Base-by-base conservation (phyloP, 306 rosid genomes). In the Rosa multiflora region DNA sequence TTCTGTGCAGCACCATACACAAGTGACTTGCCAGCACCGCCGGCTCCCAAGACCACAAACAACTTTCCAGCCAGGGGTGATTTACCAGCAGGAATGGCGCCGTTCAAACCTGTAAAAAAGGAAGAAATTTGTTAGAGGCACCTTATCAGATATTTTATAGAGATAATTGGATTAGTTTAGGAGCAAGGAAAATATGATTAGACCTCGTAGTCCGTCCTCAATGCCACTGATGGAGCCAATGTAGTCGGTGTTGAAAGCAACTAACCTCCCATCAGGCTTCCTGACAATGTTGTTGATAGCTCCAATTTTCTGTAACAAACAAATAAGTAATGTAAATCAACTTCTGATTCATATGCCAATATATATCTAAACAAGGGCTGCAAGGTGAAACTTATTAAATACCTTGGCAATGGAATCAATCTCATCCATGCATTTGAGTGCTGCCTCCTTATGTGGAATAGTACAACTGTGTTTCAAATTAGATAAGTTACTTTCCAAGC, bases 381-480 rank as follows among this genome's bases (percentile, higher is more conserved):
- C 35, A 69, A 46, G 73, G 35, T 21, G 18, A 21, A 76, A 6
- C 29, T 29, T 53, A 73, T 62, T 43, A 73, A 8, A 61, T 62
- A 87, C 90, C 88, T 82, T 79, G 81, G 90, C 88, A 74, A 82
- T 82, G 46, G 82, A 62, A 72, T 87, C 88, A 76, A 87, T 80
- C 64, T 84, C 86, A 62, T 87, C 80, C 87, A 83, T 81, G 84
- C 87, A 87, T 66, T 84, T 82, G 11, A 87, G 84, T 69, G 90
- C 90, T 69, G 82, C 88, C 81, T 87, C 90, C 83, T 87, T 84
- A 43, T 87, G 85, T 43, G 90, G 90, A 74, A 84, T 79, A 43
- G 86, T 84, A 77, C 88, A 84, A 47, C 90, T 87, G 86, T 69
- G 82, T 29, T 76, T 26, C 76, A 43, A 15, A 67, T 23, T 55